Evolutionary conservation across 176 grass and related monocot species (phyloP), one percentile per base, ranked within the genome.

Genomic region (Oryza punctata): DNA sequence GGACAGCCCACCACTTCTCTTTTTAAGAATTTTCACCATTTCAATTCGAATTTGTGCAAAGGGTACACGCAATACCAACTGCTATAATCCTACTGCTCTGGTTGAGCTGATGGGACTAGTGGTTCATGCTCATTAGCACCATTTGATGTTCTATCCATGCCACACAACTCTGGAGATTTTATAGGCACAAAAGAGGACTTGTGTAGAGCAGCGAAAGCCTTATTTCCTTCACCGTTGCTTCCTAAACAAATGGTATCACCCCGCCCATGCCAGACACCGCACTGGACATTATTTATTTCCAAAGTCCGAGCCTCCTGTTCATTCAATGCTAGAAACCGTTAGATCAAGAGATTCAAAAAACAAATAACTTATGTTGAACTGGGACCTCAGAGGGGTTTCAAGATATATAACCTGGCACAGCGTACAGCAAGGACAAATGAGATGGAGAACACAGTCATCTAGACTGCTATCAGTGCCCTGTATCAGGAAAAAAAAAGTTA

Each of bases 211-310:
- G 87, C 33, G 3, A 93, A 87, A 73, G 87, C 86, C 50, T 75
- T 85, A 78, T 85, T 96, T 83, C 91, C 89, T 84, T 94, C 93
- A 46, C 83, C 79, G 0, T 70, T 89, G 72, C 81, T 85, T 25
- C 90, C 88, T 87, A 99, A 89, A 76, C 89, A 99, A 85, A 94
- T 92, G 43, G 96, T 91, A 68, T 99, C 96, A 49, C 96, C 93
- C 44, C 96, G 86, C 44, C 96, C 96, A 23, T 99, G 96, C 96
- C 96, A 99, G 41, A 99, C 76, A 59, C 96, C 93, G 69, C 87
- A 88, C 18, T 99, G 96, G 49, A 99, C 96, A 82, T 99, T 96
- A 70, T 99, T 99, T 89, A 96, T 99, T 87, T 99, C 96, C 72
- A 99, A 80, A 12, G 93, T 99, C 72, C 93, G 92, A 4, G 93